These are phyloP conservation scores for Cryoendolithus antarcticus DNA, from an alignment of 2,329 filamentous ascomycete genomes.

Conservation along the genomic window DNA sequence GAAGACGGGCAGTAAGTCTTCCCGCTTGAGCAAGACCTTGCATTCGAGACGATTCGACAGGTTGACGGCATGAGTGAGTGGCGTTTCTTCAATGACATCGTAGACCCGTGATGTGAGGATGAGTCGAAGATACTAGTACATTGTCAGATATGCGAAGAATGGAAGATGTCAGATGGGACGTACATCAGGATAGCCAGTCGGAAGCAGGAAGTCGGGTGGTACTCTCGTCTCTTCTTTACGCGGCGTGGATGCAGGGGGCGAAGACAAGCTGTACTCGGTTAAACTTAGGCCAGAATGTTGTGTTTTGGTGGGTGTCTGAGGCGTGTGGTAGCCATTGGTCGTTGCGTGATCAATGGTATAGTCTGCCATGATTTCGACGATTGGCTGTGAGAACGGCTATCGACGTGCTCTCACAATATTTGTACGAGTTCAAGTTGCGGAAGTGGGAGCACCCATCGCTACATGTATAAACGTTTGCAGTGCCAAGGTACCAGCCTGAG, in stretches of 20 bases:
- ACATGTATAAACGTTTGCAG: no score
- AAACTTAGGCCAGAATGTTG: conserved; percentile 36
- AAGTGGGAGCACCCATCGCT: no score
- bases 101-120: conserved; percentile 94
- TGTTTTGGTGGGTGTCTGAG: conserved; percentile 30
- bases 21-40: conserved; percentile 85
- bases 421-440: no score
- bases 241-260: conserved; percentile 43
- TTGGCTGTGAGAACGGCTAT: no score
- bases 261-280: conserved; percentile 56
- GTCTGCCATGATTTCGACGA: conserved; percentile 12
- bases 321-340: conserved; percentile 28
- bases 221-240: conserved; percentile 40
- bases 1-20: conserved; percentile 96
- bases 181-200: conserved; percentile 58
- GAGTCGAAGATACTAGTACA: conserved; percentile 68
- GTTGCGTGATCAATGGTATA: conserved; percentile 4
- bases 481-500: no score
- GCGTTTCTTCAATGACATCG: conserved; percentile 79
- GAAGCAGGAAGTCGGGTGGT: conserved; percentile 51
- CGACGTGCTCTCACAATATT: no score
- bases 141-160: neutral
- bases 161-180: conserved; percentile 9
- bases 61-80: conserved; percentile 73
- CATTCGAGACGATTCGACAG: conserved; percentile 87